Conservation (phyloP, 2,329 filamentous ascomycete species). For the Tolypocladium capitatum region DNA sequence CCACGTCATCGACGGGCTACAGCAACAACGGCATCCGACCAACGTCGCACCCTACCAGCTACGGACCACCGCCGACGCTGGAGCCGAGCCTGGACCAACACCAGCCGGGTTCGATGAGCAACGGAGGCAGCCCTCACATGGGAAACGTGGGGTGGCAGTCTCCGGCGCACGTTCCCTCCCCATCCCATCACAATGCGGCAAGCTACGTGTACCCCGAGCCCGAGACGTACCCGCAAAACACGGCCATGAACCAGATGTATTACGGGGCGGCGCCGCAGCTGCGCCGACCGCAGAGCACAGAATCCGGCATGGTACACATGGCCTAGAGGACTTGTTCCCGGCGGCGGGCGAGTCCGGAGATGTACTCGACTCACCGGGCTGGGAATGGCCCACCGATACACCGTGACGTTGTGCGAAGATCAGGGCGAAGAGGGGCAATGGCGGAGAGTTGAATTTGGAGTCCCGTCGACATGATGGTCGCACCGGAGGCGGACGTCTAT, state of each 20-base stretch:
- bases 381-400: conserved; percentile 10
- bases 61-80: conserved; percentile 71
- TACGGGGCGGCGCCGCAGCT: conserved; percentile 53
- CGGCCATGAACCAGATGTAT: conserved; percentile 55
- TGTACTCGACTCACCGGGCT: neutral
- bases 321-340: conserved; percentile 15
- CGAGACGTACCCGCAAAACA: conserved; percentile 52
- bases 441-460: neutral
- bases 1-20: conserved; percentile 47
- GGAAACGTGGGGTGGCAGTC: conserved; percentile 72
- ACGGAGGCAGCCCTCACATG: conserved; percentile 80
- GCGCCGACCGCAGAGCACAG: conserved; percentile 61
- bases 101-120: conserved; percentile 52
- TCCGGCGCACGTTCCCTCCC: conserved; percentile 59
- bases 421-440: neutral
- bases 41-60: conserved; percentile 75
- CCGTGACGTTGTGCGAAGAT: conserved; percentile 6
- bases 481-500: neutral
- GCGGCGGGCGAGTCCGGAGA: neutral
- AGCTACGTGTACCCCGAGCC: conserved; percentile 74
- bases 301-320: conserved; percentile 39
- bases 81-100: conserved; percentile 76
- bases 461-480: neutral
- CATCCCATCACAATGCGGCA: conserved; percentile 44
- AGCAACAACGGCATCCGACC: conserved; percentile 43